These are phyloP conservation scores for Salvia miltiorrhiza DNA, from an alignment of 257 asterid genomes.

Conservation along the genomic window DNA sequence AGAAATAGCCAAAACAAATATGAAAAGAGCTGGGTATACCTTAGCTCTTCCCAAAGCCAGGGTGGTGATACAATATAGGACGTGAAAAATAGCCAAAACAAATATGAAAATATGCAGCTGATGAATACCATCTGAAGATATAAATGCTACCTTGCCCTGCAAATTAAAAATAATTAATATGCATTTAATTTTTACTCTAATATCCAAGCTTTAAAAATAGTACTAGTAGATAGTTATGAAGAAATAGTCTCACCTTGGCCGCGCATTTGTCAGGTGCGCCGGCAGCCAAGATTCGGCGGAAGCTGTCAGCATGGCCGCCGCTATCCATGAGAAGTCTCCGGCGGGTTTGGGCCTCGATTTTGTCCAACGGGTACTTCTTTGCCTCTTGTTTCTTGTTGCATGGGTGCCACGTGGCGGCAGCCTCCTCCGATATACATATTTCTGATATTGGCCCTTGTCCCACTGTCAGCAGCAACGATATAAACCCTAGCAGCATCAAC, in stretches of 20 bases:
- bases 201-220: no score
- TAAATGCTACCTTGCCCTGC: constrained; percentile 77
- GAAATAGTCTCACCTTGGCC: constrained; percentile 38
- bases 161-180: neutral
- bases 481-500: constrained; percentile 93
- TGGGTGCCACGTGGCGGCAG: constrained; percentile 83
- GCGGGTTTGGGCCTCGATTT: constrained; percentile 29
- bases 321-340: constrained; percentile 47
- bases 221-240: no score
- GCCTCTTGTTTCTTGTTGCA: constrained; percentile 49
- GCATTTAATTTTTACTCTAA: no score
- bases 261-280: constrained; percentile 58
- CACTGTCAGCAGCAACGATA: constrained; percentile 78
- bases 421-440: constrained; percentile 54
- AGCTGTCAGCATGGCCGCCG: neutral
- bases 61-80: constrained; percentile 65
- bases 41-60: constrained; percentile 73
- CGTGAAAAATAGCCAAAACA: constrained; percentile 71
- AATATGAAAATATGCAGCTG: constrained; percentile 85
- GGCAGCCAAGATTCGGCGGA: constrained; percentile 58
- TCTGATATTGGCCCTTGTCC: constrained; percentile 61
- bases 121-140: constrained; percentile 72
- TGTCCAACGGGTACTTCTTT: neutral
- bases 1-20: constrained; percentile 70
- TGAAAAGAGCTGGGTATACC: constrained; percentile 58